Conservation (phyloP, 768 basidiomycete species). For the Lactifluus piperatus region DNA sequence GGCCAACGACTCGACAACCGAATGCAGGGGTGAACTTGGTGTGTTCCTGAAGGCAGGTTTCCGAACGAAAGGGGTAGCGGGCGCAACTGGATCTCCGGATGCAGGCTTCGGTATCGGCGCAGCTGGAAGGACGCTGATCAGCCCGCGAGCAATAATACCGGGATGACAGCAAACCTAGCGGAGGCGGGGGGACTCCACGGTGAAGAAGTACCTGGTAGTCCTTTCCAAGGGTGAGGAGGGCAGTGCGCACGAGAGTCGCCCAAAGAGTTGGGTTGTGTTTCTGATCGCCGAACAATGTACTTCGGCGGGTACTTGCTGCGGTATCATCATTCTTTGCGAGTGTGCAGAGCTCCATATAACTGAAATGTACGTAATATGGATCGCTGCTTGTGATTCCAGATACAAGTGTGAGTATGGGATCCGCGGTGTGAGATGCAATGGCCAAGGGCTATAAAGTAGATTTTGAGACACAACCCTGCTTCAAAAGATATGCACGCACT, state of each 20-base stretch:
- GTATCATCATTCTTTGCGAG: conserved; percentile 39
- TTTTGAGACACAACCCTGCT: background rate
- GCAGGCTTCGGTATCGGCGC: conserved; percentile 25
- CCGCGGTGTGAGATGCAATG: conserved; percentile 37
- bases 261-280: conserved; percentile 58
- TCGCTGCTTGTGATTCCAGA: conserved; percentile 55
- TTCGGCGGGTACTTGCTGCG: conserved; percentile 36
- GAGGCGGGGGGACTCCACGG: conserved; percentile 39
- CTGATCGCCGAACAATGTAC: conserved; percentile 58
- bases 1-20: conserved; percentile 47
- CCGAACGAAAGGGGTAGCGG: conserved; percentile 30
- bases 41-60: conserved; percentile 39
- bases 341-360: conserved; percentile 52
- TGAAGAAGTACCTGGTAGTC: conserved; percentile 63
- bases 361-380: conserved; percentile 48
- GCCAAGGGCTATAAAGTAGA: conserved; percentile 35
- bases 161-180: conserved; percentile 8
- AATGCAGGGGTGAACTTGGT: conserved; percentile 41
- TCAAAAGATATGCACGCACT: conserved; percentile 29
- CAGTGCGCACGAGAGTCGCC: conserved; percentile 48
- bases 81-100: conserved; percentile 33
- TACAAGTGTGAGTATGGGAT: conserved; percentile 48
- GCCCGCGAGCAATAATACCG: conserved; percentile 7
- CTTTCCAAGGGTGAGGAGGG: conserved; percentile 49
- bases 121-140: conserved; percentile 23